Base-by-base conservation (phyloP, 768 basidiomycete genomes). In the Pulveroboletus ravenelii region DNA sequence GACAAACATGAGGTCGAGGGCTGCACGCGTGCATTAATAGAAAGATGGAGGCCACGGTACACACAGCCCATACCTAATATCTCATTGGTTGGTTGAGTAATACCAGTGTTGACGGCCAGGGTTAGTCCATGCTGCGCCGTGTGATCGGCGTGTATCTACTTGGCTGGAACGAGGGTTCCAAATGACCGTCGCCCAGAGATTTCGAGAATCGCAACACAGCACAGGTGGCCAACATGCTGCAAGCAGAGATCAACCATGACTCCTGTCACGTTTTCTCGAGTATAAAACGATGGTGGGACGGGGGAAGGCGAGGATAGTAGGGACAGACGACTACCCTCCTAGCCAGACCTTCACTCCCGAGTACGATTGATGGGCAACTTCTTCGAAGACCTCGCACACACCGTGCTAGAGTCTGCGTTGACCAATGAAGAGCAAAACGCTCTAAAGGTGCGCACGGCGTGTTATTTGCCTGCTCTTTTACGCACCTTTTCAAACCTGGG, bases 381-480 rank as follows among this genome's bases (percentile, higher is more conserved):
- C 41, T 56, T 65, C 20, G 66, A 68, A 51, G 66, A 65, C 53
- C 56, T 65, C 13, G 51, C 41, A 5, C 61, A 68, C 29, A n/a
- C 42, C 3, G 39, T 63, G 29, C 39, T 65, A 5, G 52, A 65
- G 40, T 41, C 41, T 3, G 55, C 61, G 32, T 25, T 65, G 50
- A 57, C 58, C 3, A 52, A 29, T 6, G 56, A 66, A 7, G 64
- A 65, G 38, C 61, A 65, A 40, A 50, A 30, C 4, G 61, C 51
- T n/a, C 43, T 65, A 14, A 68, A 57, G 54, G 64, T 66, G 17
- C 42, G 51, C 46, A 47, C 12, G 7, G 1, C n/a, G 1, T 14
- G 13, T 18, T 3, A 10, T 35, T 6, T 23, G 17, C 5, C 10
- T 38, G 3, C 30, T 15, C 40, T 18, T 18, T 10, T 12, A 23